Evolutionary conservation across 257 asterid genomes (phyloP).

Genomic region (Dorcoceras hygrometricum): DNA sequence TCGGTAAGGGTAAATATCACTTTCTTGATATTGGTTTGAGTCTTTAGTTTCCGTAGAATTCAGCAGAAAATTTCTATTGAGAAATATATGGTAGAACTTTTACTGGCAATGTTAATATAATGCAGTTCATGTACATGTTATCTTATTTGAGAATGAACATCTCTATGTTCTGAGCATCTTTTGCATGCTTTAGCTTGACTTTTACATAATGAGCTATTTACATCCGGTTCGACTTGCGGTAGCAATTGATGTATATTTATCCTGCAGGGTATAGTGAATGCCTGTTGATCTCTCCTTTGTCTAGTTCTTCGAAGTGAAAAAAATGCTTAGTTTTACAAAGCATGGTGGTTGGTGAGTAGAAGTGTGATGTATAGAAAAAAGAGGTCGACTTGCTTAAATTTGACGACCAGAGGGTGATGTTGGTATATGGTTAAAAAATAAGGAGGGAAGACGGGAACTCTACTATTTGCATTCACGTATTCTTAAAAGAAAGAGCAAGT

Average conservation of each 20-base stretch:
- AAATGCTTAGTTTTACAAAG: constrained; percentile 19
- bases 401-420: constrained; percentile 41
- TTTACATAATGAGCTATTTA: constrained; percentile 9
- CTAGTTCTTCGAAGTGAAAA: not conserved
- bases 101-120: not conserved
- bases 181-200: not conserved
- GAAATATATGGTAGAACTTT: not conserved
- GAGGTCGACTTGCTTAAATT: constrained; percentile 31
- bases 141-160: constrained; percentile 4
- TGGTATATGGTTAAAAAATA: constrained; percentile 34
- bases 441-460: constrained; percentile 34
- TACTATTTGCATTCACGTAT: constrained; percentile 45
- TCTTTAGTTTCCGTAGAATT: too few species aligned
- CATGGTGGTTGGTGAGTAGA: constrained; percentile 32
- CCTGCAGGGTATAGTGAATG: constrained; percentile 4
- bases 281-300: not conserved
- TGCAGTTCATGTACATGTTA: not conserved
- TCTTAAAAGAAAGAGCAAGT: constrained; percentile 44
- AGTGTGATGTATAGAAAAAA: constrained; percentile 35
- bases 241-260: constrained; percentile 10
- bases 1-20: not conserved
- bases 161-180: not conserved
- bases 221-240: constrained; percentile 3
- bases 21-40: not conserved
- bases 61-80: not conserved